Evolutionary conservation across 768 basidiomycete genomes (phyloP).

Genomic region (Amanita jacksonii): DNA sequence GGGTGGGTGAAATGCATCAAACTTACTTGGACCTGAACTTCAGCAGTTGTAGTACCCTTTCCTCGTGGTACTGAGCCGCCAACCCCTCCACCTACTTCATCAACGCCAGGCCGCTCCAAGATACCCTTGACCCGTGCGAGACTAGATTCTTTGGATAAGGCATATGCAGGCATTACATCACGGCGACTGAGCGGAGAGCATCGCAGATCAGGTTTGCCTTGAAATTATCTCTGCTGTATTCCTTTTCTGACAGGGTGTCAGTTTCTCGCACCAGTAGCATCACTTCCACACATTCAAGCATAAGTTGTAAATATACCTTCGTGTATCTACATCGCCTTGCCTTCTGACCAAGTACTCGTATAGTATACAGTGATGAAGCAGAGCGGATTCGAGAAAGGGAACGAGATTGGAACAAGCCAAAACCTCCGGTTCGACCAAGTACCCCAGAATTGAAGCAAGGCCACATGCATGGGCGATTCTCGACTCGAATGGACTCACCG

Average conservation of each 20-base stretch:
- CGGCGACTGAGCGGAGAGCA: not conserved
- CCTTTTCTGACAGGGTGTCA: conserved; percentile 5
- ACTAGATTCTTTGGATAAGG: conserved; percentile 7
- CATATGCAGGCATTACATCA: not conserved
- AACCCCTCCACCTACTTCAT: conserved; percentile 3
- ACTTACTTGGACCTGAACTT: not conserved
- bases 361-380: conserved; percentile 13
- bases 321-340: not conserved
- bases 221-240: not conserved
- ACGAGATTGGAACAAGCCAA: conserved; percentile 34
- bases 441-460: conserved; percentile 16
- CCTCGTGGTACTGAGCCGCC: conserved; percentile 7
- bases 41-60: conserved; percentile 12
- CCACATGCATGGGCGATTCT: conserved; percentile 13
- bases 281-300: conserved; percentile 11
- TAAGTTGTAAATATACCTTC: not conserved
- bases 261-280: conserved; percentile 12
- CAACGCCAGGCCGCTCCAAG: conserved; percentile 4
- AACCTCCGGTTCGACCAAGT: conserved; percentile 11
- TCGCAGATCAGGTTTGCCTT: conserved; percentile 2
- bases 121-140: conserved; percentile 5
- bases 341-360: not conserved
- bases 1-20: not conserved
- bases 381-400: conserved; percentile 31
- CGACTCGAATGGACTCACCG: conserved; percentile 8